Base-by-base conservation (phyloP, 371 early-diverging fungal genomes). In the Mortierella sp. region DNA sequence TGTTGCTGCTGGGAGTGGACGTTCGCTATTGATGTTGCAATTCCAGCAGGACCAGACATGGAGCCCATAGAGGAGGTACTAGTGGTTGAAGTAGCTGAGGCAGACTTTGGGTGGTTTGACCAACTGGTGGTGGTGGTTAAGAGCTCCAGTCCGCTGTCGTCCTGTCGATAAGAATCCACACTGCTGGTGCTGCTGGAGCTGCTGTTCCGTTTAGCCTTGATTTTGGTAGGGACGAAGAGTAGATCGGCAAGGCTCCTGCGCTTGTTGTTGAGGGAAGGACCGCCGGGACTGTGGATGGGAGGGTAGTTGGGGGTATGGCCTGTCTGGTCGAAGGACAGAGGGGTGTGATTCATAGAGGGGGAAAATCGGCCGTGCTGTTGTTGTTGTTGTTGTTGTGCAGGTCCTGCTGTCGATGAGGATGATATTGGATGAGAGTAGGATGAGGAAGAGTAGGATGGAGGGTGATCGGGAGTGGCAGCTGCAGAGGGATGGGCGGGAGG, bases 181-280 rank as follows among this genome's bases (percentile, higher is more conserved):
- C 78, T 82, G 70, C 79, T 73, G 16, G 57, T 74, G 28, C 82
- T 79, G 24, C 80, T 82, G 5, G 83, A 76, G 44, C 79, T 42
- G 54, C 83, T 82, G 45, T 77, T 85, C 26, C 83, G 74, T 42
- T 80, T 81, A 54, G 81, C 77, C 45, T 82, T 85, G 76, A 70
- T 80, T 71, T 86, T 86, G 44, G 78, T 78, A 68, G 87, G 87
- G 2, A 82, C 80, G 73, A 82, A 82, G 47, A 80, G 76, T 9
- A 78, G 76, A 58, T 82, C 87, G 38, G 83, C 83, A 21, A 82
- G 58, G 65, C 87, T 86, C 48, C 87, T 74, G 3, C 83, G 80
- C 60, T 86, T 86, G 80, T 78, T 82, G 70, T 63, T 80, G 38
- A 80, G 76, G 14, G 79, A 50, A 6, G 80, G 77, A 10, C 63